phyloP scores from a whole-genome alignment of 2,329 filamentous ascomycete species.

The Talaromyces funiculosus region DNA sequence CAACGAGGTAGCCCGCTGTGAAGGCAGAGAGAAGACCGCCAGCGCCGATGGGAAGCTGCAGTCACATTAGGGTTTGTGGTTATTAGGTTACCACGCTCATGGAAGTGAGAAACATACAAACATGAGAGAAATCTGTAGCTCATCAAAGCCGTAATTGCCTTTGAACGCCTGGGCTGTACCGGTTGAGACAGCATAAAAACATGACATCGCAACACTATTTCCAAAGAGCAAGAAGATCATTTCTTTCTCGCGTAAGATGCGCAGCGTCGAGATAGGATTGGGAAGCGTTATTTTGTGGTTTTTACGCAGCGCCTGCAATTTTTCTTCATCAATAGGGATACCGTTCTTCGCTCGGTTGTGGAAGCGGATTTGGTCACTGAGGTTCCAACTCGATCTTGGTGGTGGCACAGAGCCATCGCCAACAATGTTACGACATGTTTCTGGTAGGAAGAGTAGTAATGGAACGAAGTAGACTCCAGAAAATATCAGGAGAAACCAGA shows the following conservation, averaged over 20 bases:
- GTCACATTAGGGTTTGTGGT: no score
- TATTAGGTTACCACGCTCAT: no score
- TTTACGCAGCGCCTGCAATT: background rate
- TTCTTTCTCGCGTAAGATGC: slow-evolving; percentile 30
- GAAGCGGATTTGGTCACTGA: slow-evolving; percentile 22
- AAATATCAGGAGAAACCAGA: slow-evolving; percentile 27
- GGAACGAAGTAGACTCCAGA: slow-evolving; percentile 32
- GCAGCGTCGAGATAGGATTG: slow-evolving; percentile 36
- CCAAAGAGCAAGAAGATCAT: slow-evolving; percentile 34
- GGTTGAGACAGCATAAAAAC: slow-evolving; percentile 39
- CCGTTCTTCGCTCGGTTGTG: slow-evolving; percentile 12
- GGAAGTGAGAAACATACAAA: slow-evolving; percentile 19
- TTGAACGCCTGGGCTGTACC: slow-evolving; percentile 23
- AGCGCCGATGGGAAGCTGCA: slow-evolving; percentile 13
- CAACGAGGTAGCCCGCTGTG: slow-evolving; percentile 10
- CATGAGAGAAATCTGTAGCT: slow-evolving; percentile 37
- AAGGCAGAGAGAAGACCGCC: slow-evolving; percentile 5
- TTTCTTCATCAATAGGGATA: background rate
- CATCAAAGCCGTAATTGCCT: slow-evolving; percentile 32
- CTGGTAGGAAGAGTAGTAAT: slow-evolving; percentile 32
- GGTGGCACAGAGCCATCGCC: slow-evolving; percentile 34
- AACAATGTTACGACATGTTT: slow-evolving; percentile 33
- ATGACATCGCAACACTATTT: slow-evolving; percentile 24
- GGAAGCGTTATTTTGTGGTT: slow-evolving; percentile 16
- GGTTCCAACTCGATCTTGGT: slow-evolving; percentile 27